Evolutionary conservation across 1,284 basidiomycete genomes (phyloP).

Genomic region (Cryptococcus maquisensis): DNA sequence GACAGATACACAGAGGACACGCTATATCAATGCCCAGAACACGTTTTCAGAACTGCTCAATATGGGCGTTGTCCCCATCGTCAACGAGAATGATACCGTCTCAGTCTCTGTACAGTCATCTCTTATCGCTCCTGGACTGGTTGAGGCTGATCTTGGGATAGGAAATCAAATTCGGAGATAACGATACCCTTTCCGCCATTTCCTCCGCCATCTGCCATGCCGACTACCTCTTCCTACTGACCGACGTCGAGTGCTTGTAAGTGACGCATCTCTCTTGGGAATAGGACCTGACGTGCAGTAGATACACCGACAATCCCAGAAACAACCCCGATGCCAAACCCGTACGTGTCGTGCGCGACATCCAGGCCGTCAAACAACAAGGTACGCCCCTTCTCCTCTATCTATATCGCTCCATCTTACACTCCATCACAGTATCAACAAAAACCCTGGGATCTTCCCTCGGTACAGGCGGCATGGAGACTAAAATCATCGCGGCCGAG

Average conservation of each 20-base stretch:
- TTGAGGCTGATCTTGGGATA: slow-evolving; percentile 38
- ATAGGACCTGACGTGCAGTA: slow-evolving; percentile 3
- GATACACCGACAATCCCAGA: slow-evolving; percentile 89
- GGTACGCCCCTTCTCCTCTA: slow-evolving; percentile 52
- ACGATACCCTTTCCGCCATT: slow-evolving; percentile 95
- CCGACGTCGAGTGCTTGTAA: slow-evolving; percentile 85
- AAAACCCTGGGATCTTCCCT: slow-evolving; percentile 85
- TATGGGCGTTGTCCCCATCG: slow-evolving; percentile 89
- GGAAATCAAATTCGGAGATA: slow-evolving; percentile 99
- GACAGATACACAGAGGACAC: slow-evolving; percentile 62
- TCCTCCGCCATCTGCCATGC: slow-evolving; percentile 96
- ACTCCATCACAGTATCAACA: slow-evolving; percentile 65
- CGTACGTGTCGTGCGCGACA: slow-evolving; percentile 77
- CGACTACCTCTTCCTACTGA: slow-evolving; percentile 93
- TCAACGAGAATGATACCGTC: slow-evolving; percentile 95
- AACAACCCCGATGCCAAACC: slow-evolving; percentile 77
- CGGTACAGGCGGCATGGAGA: slow-evolving; percentile 98
- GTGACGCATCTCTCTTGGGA: not conserved
- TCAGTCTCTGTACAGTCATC: slow-evolving; percentile 72
- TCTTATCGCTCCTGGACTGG: not conserved
- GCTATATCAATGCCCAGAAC: slow-evolving; percentile 90
- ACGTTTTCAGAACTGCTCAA: slow-evolving; percentile 81
- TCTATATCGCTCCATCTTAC: not conserved
- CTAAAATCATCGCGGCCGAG: slow-evolving; percentile 96
- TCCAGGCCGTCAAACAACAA: slow-evolving; percentile 72